Conservation (phyloP, 371 early-diverging fungal genomes). For the Rhizopus sp. region DNA sequence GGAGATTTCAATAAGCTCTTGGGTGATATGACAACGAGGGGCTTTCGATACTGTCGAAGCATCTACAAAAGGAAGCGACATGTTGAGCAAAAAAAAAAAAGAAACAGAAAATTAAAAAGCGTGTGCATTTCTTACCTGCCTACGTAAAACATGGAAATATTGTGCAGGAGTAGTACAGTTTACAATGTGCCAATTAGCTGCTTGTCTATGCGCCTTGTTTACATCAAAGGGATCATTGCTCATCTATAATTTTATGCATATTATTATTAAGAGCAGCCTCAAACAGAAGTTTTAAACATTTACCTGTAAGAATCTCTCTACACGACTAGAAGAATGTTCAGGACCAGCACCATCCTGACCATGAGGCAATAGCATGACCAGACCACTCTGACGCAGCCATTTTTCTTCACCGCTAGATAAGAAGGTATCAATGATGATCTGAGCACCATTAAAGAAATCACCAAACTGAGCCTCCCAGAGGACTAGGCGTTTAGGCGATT, state of each 20-base stretch:
- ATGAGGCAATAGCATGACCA: conserved; percentile 93
- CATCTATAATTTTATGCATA: conserved; percentile 47
- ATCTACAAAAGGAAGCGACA: conserved; percentile 34
- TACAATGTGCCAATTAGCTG: conserved; percentile 92
- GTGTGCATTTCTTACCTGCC: conserved; percentile 63
- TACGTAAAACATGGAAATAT: conserved; percentile 93
- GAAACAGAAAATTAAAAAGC: no score
- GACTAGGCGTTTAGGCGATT: conserved; percentile 78
- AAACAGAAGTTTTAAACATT: neutral
- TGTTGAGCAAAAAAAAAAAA: no score
- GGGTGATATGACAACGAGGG: conserved; percentile 86
- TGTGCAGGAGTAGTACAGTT: conserved; percentile 95
- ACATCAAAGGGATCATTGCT: conserved; percentile 78
- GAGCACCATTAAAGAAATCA: conserved; percentile 97
- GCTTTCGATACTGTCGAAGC: conserved; percentile 87
- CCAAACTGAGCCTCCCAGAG: conserved; percentile 99
- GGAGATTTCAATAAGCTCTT: conserved; percentile 77
- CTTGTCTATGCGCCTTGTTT: conserved; percentile 44
- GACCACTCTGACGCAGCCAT: conserved; percentile 90
- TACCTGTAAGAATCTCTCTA: conserved; percentile 96
- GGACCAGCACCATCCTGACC: conserved; percentile 98
- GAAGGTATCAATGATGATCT: conserved; percentile 94
- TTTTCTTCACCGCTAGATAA: conserved; percentile 89
- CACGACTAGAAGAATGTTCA: conserved; percentile 88
- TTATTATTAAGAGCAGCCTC: neutral